Percentiles rank a stretch among this genome's conserved stretches.
Evolutionary conservation across 2,329 filamentous ascomycete genomes (phyloP).

Genomic region (Sphaerulina populicola): DNA sequence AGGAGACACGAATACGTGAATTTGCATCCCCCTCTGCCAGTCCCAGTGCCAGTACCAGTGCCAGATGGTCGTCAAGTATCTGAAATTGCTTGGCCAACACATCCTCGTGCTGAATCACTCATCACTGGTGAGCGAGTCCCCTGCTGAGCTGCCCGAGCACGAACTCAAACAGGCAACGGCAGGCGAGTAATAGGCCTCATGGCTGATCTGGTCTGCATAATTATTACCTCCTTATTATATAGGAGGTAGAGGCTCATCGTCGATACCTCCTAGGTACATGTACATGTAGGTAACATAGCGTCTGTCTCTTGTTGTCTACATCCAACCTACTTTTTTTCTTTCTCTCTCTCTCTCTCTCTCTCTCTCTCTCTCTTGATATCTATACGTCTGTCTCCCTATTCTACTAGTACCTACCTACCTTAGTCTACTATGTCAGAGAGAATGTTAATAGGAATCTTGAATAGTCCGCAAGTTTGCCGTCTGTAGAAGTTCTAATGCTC

Average conservation of each 20-base stretch:
- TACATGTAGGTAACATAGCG: no score
- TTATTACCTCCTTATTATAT: not conserved
- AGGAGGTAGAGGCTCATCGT: no score
- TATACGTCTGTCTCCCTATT: no score
- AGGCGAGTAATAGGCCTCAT: slow-evolving; percentile 4
- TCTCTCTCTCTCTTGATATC: no score
- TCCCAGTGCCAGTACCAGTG: not conserved
- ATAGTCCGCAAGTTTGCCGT: not conserved
- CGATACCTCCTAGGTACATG: no score
- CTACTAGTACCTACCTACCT: no score
- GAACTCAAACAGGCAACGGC: slow-evolving; percentile 7
- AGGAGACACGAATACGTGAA: not conserved
- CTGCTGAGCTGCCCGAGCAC: not conserved
- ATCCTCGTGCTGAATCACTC: not conserved
- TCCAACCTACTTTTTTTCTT: no score
- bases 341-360: no score
- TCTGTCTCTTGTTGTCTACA: no score
- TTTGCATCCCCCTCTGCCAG: not conserved
- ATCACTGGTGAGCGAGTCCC: not conserved
- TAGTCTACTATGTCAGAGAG: no score
- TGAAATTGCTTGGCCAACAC: not conserved
- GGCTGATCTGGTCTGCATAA: not conserved
- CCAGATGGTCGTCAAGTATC: not conserved
- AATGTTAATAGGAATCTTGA: no score
- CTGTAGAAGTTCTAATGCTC: slow-evolving; percentile 7